phyloP scores from a whole-genome alignment of 2,329 filamentous ascomycete species.

The Metarhizium robertsii region DNA sequence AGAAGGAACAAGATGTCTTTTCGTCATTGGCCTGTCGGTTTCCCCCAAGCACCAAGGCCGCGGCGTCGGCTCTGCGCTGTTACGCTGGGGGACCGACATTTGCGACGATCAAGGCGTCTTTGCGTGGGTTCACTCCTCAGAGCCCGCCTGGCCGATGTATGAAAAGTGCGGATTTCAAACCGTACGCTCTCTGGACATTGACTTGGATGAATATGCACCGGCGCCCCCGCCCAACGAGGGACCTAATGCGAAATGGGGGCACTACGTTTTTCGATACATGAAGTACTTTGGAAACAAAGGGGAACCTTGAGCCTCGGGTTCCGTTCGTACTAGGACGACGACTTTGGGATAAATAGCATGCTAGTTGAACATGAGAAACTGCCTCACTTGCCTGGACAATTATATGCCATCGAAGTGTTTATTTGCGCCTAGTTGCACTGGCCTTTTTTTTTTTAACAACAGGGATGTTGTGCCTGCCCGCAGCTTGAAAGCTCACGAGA shows the following conservation, averaged over 20 bases:
- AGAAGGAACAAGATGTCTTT: slow-evolving; percentile 21
- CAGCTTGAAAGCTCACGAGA: too few relatives aligned
- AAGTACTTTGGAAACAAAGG: slow-evolving; percentile 12
- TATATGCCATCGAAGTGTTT: background rate
- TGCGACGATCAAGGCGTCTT: slow-evolving; percentile 19
- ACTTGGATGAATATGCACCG: slow-evolving; percentile 22
- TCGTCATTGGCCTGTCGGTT: slow-evolving; percentile 21
- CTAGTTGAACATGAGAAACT: background rate
- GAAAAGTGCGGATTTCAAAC: slow-evolving; percentile 20
- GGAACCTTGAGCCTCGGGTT: background rate
- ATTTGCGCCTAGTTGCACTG: background rate
- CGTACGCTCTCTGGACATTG: slow-evolving; percentile 18
- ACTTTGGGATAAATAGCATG: background rate
- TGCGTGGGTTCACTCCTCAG: slow-evolving; percentile 26
- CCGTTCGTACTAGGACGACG: background rate
- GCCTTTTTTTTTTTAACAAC: too few relatives aligned
- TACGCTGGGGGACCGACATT: slow-evolving; percentile 21
- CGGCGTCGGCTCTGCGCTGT: slow-evolving; percentile 22
- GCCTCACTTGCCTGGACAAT: too few relatives aligned
- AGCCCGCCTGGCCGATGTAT: slow-evolving; percentile 20
- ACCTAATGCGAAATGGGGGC: slow-evolving; percentile 18
- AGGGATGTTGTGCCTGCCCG: background rate
- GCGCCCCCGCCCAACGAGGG: slow-evolving; percentile 15
- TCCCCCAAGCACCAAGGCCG: slow-evolving; percentile 19
- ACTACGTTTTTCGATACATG: slow-evolving; percentile 25